phyloP scores from a whole-genome alignment of 2,329 filamentous ascomycete species.

The Pseudogymnoascus sp. region DNA sequence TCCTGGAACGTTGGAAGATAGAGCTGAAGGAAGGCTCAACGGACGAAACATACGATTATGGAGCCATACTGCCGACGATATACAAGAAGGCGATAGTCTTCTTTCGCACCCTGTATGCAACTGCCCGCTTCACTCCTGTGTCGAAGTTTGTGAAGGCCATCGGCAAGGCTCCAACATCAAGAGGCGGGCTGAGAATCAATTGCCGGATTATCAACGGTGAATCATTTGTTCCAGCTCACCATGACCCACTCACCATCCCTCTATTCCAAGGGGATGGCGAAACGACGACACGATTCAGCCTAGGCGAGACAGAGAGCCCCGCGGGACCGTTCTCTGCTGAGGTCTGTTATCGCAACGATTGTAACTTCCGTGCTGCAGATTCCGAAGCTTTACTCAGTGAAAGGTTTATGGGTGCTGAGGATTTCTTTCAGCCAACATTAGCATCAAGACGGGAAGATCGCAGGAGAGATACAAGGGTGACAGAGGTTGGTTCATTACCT shows the following conservation, averaged over 20 bases:
- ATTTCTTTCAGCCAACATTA: constrained; percentile 78
- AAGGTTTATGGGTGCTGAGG: constrained; percentile 83
- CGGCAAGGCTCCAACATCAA: constrained; percentile 60
- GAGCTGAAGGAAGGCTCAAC: constrained; percentile 61
- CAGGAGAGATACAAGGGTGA: constrained; percentile 33
- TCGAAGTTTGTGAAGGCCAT: constrained; percentile 75
- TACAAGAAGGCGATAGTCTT: constrained; percentile 98
- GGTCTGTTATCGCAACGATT: constrained; percentile 80
- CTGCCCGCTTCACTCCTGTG: constrained; percentile 73
- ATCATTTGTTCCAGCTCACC: constrained; percentile 42
- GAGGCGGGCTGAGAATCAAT: constrained; percentile 61
- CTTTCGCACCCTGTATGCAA: constrained; percentile 81
- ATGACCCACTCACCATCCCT: constrained; percentile 66
- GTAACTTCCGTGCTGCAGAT: constrained; percentile 86
- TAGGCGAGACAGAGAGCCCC: constrained; percentile 80
- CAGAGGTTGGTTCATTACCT: constrained; percentile 70
- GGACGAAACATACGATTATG: constrained; percentile 50
- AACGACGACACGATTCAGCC: constrained; percentile 68
- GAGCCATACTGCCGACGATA: constrained; percentile 67
- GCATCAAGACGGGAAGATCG: constrained; percentile 30
- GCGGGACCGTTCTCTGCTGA: constrained; percentile 76
- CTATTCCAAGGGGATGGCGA: constrained; percentile 58
- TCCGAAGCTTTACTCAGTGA: constrained; percentile 87
- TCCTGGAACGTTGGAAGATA: constrained; percentile 87
- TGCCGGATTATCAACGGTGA: constrained; percentile 71